Evolutionary conservation across 2,329 filamentous ascomycete species (phyloP), one percentile per base, ranked within the genome.

Genomic region (Nectriaceae sp.): DNA sequence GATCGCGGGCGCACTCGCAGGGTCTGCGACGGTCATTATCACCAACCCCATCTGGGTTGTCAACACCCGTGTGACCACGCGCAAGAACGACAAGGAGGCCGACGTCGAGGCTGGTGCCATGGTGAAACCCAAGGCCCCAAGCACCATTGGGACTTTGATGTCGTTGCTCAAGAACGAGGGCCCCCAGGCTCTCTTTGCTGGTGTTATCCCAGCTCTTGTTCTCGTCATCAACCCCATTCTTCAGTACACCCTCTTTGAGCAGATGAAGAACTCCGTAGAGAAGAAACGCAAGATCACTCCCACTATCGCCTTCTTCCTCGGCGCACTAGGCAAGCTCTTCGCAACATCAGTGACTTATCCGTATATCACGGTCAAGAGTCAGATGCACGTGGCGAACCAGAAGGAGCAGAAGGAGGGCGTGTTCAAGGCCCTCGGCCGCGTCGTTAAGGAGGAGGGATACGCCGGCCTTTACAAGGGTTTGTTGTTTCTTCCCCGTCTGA

Each of bases 1-100:
- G 88, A 86, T 96, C 50, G 93, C 94, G 3, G 94, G 94, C 57
- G 94, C 94, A 49, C 80, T 99, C 61, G 94, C 94, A 35, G 94
- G 94, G 11, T 92, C 87, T 57, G 93, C 93, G 11, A 99, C 94
- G 16, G 94, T 99, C 57, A 79, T 99, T 65, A 80, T 97, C 65
- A 99, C 94, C 52, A 99, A 99, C 77, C 94, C 94, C 40, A 99
- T 99, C 73, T 99, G 94, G 94, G 94, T 99, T 43, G 79, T 99
- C 70, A 99, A 99, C 78, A 99, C 94, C 46, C 88, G 94, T 66
- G 95, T 99, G 88, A 99, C 94, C 19, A 93, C 94, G 42, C 85
- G 90, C 63, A 87, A 88, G 73, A 82, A 83, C 56, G 66, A 72
- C 54, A 69, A 74, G 57, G 69, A 75, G 56, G 67, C 73, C 55